Percentiles rank a stretch among this genome's conserved stretches.
Evolutionary conservation across 805 yeast genomes (phyloP).

Genomic region (Candida glaebosa): DNA sequence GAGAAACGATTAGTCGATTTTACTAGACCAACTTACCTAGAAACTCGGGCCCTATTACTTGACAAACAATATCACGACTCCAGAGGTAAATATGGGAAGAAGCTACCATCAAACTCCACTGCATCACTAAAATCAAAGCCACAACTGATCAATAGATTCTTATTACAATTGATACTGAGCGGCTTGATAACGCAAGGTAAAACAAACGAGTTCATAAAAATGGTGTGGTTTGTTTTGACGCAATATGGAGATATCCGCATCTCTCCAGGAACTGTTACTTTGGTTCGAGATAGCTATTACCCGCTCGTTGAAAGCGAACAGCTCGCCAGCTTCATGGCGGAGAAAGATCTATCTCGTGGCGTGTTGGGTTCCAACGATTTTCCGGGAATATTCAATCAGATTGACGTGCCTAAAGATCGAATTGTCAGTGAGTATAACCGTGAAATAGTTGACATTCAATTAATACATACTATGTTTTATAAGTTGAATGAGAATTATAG

Average conservation of each 20-base stretch:
- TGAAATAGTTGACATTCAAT: slow-evolving; percentile 23
- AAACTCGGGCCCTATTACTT: slow-evolving; percentile 12
- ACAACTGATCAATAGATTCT: slow-evolving; percentile 26
- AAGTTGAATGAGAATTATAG: slow-evolving; percentile 25
- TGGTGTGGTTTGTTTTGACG: slow-evolving; percentile 30
- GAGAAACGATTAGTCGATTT: slow-evolving; percentile 30
- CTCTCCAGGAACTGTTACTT: neutral
- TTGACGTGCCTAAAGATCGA: neutral
- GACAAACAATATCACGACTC: slow-evolving; percentile 16
- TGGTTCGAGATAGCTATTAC: neutral
- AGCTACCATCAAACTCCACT: slow-evolving; percentile 8
- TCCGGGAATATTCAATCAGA: slow-evolving; percentile 1
- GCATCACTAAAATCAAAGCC: slow-evolving; percentile 2
- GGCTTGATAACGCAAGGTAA: slow-evolving; percentile 28
- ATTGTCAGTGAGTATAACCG: slow-evolving; percentile 1
- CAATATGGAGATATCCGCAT: slow-evolving; percentile 30
- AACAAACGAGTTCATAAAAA: slow-evolving; percentile 23
- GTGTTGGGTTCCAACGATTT: slow-evolving; percentile 4
- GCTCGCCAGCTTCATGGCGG: neutral
- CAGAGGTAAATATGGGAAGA: slow-evolving; percentile 19
- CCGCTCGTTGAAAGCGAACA: slow-evolving; percentile 8
- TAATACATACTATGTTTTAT: slow-evolving; percentile 32
- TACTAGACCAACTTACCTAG: slow-evolving; percentile 20
- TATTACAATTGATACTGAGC: slow-evolving; percentile 28
- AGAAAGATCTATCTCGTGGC: slow-evolving; percentile 7